Base-by-base conservation (phyloP, 2,329 filamentous ascomycete species). In the Zymoseptoria crescenta region DNA sequence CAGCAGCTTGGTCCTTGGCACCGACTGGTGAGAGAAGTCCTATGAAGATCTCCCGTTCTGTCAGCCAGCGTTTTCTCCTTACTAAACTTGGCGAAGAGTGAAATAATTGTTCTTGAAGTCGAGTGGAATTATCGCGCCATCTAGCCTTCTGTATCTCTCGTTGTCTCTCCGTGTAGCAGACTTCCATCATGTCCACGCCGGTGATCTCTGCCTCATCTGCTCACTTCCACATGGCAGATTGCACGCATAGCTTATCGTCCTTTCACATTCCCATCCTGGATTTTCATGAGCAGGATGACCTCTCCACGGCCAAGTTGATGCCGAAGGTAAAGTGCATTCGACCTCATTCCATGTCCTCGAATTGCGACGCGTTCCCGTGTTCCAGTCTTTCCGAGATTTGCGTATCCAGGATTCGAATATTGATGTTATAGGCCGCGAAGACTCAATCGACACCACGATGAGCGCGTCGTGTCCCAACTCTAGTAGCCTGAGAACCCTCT, bases 401-500 rank as follows among this genome's bases (percentile, higher is more conserved):
- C 2, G 35, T 45, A 45, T 45, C 35, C 35, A 45, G 35, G 7
- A n/a, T n/a, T 45, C 35, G 35, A 45, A 45, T 6, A 13, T n/a
- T 13, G 35, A n/a, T 45, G 16, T 45, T 6, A 7, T 7, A n/a
- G 35, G 35, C 35, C 35, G 24, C 24, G n/a, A 45, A 45, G 35
- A n/a, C 35, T 13, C 7, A 16, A 16, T 45, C 1, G n/a, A 45
- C 35, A 41, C 16, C 35, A 13, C 35, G 35, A 45, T n/a, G 35
- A 45, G 35, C 35, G 35, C 16, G 16, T n/a, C n/a, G 4, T 45
- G 13, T n/a, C 7, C 4, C 16, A 7, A 13, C 80, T 80, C 73
- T 84, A 82, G 74, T 85, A 85, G 67, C 80, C 81, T 66, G 80
- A 80, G 69, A 83, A 84, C 70, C 82, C 83, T 65, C 77, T 77